phyloP scores from a whole-genome alignment of 495 filamentous ascomycete genomes.

The Tuber indicum region DNA sequence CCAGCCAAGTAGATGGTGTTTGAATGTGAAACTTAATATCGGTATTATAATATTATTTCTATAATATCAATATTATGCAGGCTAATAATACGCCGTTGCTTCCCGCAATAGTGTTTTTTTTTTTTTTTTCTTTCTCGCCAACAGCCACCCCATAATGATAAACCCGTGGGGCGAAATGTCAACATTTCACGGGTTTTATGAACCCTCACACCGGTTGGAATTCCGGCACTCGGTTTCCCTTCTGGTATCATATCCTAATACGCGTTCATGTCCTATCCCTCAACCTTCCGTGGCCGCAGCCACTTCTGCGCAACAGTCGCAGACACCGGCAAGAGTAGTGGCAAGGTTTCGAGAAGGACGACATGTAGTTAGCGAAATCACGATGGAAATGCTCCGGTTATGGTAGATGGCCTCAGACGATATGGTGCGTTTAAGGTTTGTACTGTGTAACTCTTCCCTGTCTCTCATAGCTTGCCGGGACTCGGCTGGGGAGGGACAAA shows the following conservation, averaged over 20 bases:
- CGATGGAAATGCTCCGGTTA: neutral
- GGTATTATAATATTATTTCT: too few species aligned
- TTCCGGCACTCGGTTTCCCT: neutral
- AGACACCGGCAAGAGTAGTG: slow-evolving; percentile 59
- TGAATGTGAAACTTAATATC: too few species aligned
- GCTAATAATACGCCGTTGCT: too few species aligned
- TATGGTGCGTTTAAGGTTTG: slow-evolving; percentile 2
- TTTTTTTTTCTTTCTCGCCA: too few species aligned
- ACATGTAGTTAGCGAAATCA: slow-evolving; percentile 23
- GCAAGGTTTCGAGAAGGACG: slow-evolving; percentile 55
- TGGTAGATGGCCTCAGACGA: neutral
- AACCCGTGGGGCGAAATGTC: neutral
- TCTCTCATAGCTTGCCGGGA: neutral
- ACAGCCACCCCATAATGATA: neutral
- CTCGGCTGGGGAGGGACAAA: too few species aligned
- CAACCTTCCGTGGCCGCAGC: slow-evolving; percentile 63
- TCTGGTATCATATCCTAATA: slow-evolving; percentile 46
- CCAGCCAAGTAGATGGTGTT: too few species aligned
- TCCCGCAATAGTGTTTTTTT: too few species aligned
- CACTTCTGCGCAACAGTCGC: slow-evolving; percentile 51
- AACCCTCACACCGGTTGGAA: neutral
- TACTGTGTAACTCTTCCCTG: neutral
- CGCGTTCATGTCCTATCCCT: slow-evolving; percentile 67
- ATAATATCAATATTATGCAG: too few species aligned
- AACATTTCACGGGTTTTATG: neutral